Evolutionary conservation across 192 early-diverging fungal genomes (phyloP).

Genomic region (Mortierella alpina): DNA sequence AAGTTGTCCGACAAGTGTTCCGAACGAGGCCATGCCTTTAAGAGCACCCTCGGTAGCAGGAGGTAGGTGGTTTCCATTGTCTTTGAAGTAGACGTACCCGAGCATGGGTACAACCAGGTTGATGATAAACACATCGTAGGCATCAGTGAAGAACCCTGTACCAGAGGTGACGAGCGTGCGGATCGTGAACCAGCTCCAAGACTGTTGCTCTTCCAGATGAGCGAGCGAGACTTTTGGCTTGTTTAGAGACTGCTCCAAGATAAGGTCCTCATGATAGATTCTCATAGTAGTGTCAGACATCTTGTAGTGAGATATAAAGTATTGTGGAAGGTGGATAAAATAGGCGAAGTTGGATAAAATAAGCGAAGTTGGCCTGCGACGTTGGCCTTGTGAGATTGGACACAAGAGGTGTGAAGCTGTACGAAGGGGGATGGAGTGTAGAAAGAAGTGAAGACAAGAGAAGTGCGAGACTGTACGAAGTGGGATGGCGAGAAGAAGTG

Average conservation of each 20-base stretch:
- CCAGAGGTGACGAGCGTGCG: conserved; percentile 75
- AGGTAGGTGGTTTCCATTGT: conserved; percentile 65
- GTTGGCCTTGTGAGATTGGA: too few species aligned
- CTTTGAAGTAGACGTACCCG: conserved; percentile 74
- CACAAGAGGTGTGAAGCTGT: too few species aligned
- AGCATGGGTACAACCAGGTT: conserved; percentile 91
- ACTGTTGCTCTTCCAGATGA: conserved; percentile 66
- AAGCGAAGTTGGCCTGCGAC: too few species aligned
- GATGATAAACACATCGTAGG: conserved; percentile 97
- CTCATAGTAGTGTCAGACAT: too few species aligned
- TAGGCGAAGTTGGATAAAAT: too few species aligned
- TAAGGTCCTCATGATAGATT: too few species aligned
- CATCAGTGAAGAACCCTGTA: conserved; percentile 91
- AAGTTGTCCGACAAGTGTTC: conserved; percentile 94
- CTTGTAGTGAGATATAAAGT: too few species aligned
- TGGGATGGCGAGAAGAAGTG: too few species aligned
- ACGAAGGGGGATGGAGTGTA: too few species aligned
- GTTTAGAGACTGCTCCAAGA: neutral
- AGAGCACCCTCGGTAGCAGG: conserved; percentile 73
- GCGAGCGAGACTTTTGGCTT: conserved; percentile 53
- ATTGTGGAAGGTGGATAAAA: too few species aligned
- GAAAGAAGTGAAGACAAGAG: too few species aligned
- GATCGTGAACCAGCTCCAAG: conserved; percentile 79
- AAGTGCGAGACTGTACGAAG: too few species aligned
- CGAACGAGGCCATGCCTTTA: conserved; percentile 89